These are phyloP conservation scores for Puccinia hordei DNA, from an alignment of 1,284 basidiomycete species.

Conservation along the genomic window DNA sequence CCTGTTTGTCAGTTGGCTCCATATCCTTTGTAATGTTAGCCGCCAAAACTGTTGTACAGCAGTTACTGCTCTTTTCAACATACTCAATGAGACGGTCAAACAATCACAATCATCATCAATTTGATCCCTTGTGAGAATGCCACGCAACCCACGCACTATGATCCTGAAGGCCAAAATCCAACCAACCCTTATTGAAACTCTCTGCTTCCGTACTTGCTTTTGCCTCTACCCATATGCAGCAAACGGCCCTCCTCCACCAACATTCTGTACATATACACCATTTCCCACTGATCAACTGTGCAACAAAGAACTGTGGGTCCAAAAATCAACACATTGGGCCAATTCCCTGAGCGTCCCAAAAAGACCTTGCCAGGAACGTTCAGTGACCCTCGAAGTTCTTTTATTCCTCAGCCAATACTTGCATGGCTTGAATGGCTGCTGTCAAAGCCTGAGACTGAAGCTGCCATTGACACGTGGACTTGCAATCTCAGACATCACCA, in stretches of 20 bases:
- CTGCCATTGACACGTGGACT: slow-evolving; percentile 5
- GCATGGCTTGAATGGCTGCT: slow-evolving; percentile 33
- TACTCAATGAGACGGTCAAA: not conserved
- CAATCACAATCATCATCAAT: not conserved
- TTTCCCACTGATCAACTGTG: not conserved
- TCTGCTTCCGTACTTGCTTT: slow-evolving; percentile 24
- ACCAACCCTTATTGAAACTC: not conserved
- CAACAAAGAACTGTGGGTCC: not conserved
- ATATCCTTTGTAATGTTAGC: slow-evolving; percentile 13
- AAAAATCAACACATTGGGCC: slow-evolving; percentile 15
- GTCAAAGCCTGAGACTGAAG: slow-evolving; percentile 19
- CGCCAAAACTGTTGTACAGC: slow-evolving; percentile 16
- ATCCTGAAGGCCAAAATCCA: not conserved
- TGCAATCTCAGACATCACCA: not conserved
- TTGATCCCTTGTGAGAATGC: not conserved
- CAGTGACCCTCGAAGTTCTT: not conserved
- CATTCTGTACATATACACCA: not conserved
- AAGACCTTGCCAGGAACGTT: not conserved
- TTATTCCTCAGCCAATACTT: slow-evolving; percentile 2
- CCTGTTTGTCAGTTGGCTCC: not conserved
- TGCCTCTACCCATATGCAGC: not conserved
- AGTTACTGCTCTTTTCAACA: no score
- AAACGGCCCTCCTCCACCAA: not conserved
- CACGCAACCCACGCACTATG: not conserved
- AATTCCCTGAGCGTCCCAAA: not conserved